Conservation (phyloP, 2,329 filamentous ascomycete species). For the Zymoseptoria crescenta region DNA sequence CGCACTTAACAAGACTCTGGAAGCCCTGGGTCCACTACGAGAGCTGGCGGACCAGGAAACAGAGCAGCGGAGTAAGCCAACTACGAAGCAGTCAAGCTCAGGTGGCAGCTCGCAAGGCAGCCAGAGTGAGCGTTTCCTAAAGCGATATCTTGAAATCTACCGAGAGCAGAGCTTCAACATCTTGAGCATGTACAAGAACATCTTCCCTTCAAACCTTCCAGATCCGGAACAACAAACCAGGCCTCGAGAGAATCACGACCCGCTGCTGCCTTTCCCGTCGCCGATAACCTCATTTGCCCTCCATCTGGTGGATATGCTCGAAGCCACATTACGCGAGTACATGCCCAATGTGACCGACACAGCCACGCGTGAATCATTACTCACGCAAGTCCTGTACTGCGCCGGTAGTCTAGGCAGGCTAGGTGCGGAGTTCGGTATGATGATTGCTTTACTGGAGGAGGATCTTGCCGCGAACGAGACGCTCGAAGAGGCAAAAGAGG, state of each 20-base stretch:
- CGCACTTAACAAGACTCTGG: slow-evolving; percentile 70
- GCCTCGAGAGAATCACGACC: slow-evolving; percentile 20
- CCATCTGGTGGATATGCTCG: slow-evolving; percentile 72
- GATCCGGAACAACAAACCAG: slow-evolving; percentile 10
- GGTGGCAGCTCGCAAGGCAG: slow-evolving; percentile 59
- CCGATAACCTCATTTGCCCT: slow-evolving; percentile 77
- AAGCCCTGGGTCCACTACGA: slow-evolving; percentile 74
- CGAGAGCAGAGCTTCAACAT: slow-evolving; percentile 96
- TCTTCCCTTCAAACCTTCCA: slow-evolving; percentile 60
- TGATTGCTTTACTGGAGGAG: slow-evolving; percentile 60
- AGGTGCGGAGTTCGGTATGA: slow-evolving; percentile 86
- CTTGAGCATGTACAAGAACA: slow-evolving; percentile 85
- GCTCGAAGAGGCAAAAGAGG: slow-evolving; percentile 51
- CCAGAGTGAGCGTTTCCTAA: slow-evolving; percentile 89
- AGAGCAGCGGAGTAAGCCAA: slow-evolving; percentile 33
- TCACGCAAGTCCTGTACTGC: slow-evolving; percentile 90
- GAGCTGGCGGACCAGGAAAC: slow-evolving; percentile 86
- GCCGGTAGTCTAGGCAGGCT: slow-evolving; percentile 82
- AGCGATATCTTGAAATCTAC: slow-evolving; percentile 94
- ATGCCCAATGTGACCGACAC: slow-evolving; percentile 75
- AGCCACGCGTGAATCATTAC: slow-evolving; percentile 71
- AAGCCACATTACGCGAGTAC: slow-evolving; percentile 66
- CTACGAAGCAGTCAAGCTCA: slow-evolving; percentile 33
- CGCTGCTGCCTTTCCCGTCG: slow-evolving; percentile 55
- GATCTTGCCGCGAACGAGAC: slow-evolving; percentile 40